phyloP scores from a whole-genome alignment of 192 early-diverging fungal genomes.

The Haplosporangium gracile region DNA sequence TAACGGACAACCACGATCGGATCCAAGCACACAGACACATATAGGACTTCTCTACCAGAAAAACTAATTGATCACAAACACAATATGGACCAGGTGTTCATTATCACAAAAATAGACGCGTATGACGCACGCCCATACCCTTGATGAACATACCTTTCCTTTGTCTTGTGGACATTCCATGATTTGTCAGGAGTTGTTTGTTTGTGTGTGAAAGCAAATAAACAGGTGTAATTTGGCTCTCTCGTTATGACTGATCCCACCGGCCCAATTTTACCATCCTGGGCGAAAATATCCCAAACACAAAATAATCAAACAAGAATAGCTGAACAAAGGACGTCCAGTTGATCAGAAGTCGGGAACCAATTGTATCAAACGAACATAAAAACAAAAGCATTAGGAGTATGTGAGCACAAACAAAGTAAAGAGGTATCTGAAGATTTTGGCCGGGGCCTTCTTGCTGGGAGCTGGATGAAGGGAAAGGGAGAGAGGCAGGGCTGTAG shows the following conservation, averaged over 20 bases:
- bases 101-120: background rate
- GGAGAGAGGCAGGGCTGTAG: background rate
- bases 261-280: constrained; percentile 7
- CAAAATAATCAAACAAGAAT: background rate
- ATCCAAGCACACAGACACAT: background rate
- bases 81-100: background rate
- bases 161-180: background rate
- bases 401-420: background rate
- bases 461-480: background rate
- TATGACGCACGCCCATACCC: background rate
- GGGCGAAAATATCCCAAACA: background rate
- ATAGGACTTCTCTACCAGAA: background rate
- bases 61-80: background rate
- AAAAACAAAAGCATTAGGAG: background rate
- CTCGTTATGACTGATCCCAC: background rate
- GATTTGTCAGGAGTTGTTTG: background rate
- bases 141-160: background rate
- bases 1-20: background rate
- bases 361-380: background rate
- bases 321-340: background rate
- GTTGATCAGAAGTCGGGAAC: background rate
- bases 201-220: background rate
- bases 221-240: background rate
- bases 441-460: background rate
- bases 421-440: background rate